Base-by-base conservation (phyloP, 768 basidiomycete genomes). In the Exsudoporus frostii region DNA sequence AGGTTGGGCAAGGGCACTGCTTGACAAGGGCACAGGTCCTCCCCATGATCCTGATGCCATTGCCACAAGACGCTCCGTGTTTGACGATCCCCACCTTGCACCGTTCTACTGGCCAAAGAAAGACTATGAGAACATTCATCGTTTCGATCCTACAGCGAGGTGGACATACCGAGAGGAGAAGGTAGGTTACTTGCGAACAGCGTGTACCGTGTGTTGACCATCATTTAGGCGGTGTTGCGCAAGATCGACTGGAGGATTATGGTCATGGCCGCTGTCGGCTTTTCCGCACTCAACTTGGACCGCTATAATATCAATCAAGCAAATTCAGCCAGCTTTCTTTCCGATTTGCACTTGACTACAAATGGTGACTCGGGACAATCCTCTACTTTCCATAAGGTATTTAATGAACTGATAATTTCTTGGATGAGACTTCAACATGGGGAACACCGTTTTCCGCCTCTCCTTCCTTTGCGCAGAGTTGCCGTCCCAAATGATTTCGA, bases 231-330 rank as follows among this genome's bases (percentile, higher is more conserved):
- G 9, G 63, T 83, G 10, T 62, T 82, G 24, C 70, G 82, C 42
- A 83, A 81, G 57, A 73, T 83, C 29, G 83, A 86, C 58, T 83
- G 79, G 78, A 83, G 76, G 54, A 77, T 86, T 34, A 79, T 85
- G 78, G 50, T 78, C 5, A 79, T 78, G 74, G 78, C 80, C 19
- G 76, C 77, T 6, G 70, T 84, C 53, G 77, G 77, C 62, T 86
- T 85, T 58, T 79, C 80, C 2, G 80, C 81, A 0, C 69, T 83
- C 48, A 81, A 81, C 55, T 53, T 82, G 29, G 82, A 83, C 58
- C 72, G 82, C 46, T 68, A 61, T 40, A 85, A 85, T 55, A 56
- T 85, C 46, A 71, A 66, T 29, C 80, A 83, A 62, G 85, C 84
- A 5, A 84, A 84, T 54, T 76, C 80, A 0, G 77, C 80, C 57